Evolutionary conservation across 208 protist genomes (phyloP), one percentile per base, ranked within the genome.

Genomic region (Trypanosoma brucei): DNA sequence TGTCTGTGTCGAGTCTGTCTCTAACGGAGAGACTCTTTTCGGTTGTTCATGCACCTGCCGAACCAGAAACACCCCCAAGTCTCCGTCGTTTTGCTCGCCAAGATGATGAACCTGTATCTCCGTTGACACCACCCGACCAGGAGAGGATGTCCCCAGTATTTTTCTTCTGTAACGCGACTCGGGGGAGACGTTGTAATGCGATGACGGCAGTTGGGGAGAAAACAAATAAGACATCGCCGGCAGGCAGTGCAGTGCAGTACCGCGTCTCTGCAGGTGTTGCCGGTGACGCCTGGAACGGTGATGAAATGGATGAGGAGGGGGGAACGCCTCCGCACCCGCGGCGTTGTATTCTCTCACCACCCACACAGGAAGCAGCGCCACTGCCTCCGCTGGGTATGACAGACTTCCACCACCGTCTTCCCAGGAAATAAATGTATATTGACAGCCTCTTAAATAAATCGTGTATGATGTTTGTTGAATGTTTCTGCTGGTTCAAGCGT

Each of bases 11-110:
- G 49, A 33, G 46, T 31, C 42, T 36, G 11, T 46, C 37, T 2
- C 50, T 6, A 34, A 39, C 56, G 9, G 53, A 68, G 38, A 79
- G 83, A 11, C 68, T 93, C 9, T 90, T 93, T 70, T 88, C 79
- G 64, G 65, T 80, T 42, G 81, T 86, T 31, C 79, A 90, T 72
- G 72, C 51, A 14, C 55, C 58, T 7, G 69, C 11, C 22, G 83
- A 83, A 50, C 83, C 79, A 40, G 36, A 61, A 13, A 90, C 81
- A 14, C 86, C 86, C 0, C 70, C 68, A 35, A 77, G 72, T 14
- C 22, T 88, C 39, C 78, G 76, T 0, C 62, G 76, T 50, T 67
- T 88, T 4, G 50, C 11, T 46, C 42, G 42, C 11, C 8, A 13
- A 8, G 7, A 54, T 42, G 33, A 3, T 46, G 59, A 44, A 8